Conservation (phyloP, 306 rosid species). For the Sphenostylis stenocarpa region DNA sequence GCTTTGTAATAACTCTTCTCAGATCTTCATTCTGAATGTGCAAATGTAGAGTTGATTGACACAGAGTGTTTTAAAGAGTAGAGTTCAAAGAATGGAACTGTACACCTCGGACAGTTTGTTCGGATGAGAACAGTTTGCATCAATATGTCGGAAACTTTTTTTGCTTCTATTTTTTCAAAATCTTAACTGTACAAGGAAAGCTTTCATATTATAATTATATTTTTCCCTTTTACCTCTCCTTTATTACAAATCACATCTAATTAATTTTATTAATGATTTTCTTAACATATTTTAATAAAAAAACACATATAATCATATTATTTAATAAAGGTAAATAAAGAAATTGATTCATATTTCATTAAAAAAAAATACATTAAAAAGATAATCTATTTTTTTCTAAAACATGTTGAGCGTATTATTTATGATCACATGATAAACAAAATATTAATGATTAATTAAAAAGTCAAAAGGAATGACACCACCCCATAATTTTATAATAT, state of each 20-base stretch:
- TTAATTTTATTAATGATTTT: too few relatives aligned
- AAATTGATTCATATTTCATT: too few relatives aligned
- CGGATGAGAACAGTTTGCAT: neutral
- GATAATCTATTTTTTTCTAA: too few relatives aligned
- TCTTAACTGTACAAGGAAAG: slow-evolving; percentile 29
- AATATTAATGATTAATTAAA: neutral
- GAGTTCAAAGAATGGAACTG: neutral
- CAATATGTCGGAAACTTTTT: neutral
- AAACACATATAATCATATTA: too few relatives aligned
- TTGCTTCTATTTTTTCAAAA: neutral
- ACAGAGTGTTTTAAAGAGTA: neutral
- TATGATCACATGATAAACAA: neutral
- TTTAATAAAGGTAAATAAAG: too few relatives aligned
- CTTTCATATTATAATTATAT: neutral
- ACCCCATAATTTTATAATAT: neutral
- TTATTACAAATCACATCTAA: too few relatives aligned
- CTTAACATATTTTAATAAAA: too few relatives aligned
- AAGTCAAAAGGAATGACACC: slow-evolving; percentile 21
- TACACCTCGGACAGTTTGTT: neutral
- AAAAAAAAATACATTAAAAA: too few relatives aligned
- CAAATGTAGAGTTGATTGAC: neutral
- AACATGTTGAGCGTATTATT: neutral
- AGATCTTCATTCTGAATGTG: slow-evolving; percentile 7
- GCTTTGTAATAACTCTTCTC: neutral
- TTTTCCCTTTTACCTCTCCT: neutral